phyloP scores from a whole-genome alignment of 768 basidiomycete species.

The Gloeostereum incarnatum region DNA sequence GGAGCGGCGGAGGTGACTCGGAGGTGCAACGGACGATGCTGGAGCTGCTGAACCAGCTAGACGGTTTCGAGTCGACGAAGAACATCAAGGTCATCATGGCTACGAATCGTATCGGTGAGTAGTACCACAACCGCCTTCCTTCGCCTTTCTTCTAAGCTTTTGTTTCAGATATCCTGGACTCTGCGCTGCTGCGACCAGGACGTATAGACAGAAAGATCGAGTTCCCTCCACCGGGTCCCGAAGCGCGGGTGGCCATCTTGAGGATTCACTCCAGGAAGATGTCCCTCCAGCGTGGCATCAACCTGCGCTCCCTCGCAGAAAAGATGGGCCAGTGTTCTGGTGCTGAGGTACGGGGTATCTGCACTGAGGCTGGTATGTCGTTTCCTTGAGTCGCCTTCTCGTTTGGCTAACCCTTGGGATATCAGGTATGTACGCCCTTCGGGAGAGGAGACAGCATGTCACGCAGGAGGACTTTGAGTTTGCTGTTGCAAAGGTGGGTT shows the following conservation, averaged over 20 bases:
- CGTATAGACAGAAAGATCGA: constrained; percentile 92
- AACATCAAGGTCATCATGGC: constrained; percentile 77
- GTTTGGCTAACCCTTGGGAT: constrained; percentile 3
- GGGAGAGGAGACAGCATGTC: constrained; percentile 93
- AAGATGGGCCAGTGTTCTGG: constrained; percentile 85
- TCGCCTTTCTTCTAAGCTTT: not conserved
- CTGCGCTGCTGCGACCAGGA: constrained; percentile 65
- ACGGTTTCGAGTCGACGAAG: constrained; percentile 62
- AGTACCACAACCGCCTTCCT: not conserved
- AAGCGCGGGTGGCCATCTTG: constrained; percentile 25
- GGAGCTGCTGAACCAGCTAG: constrained; percentile 56
- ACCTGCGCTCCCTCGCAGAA: constrained; percentile 90
- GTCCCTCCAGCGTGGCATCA: constrained; percentile 88
- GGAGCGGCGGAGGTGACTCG: constrained; percentile 44
- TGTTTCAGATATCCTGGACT: constrained; percentile 59
- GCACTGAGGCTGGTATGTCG: constrained; percentile 83
- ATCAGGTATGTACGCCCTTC: constrained; percentile 89
- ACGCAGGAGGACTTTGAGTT: constrained; percentile 99
- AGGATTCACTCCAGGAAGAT: constrained; percentile 97
- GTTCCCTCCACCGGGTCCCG: constrained; percentile 79
- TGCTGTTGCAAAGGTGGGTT: constrained; percentile 83
- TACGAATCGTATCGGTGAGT: constrained; percentile 64
- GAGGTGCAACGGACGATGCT: constrained; percentile 63
- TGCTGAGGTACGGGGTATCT: constrained; percentile 95
- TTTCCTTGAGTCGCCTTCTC: not conserved